Conservation (phyloP, 2,329 filamentous ascomycete genomes). For the Dothistroma septosporum region DNA sequence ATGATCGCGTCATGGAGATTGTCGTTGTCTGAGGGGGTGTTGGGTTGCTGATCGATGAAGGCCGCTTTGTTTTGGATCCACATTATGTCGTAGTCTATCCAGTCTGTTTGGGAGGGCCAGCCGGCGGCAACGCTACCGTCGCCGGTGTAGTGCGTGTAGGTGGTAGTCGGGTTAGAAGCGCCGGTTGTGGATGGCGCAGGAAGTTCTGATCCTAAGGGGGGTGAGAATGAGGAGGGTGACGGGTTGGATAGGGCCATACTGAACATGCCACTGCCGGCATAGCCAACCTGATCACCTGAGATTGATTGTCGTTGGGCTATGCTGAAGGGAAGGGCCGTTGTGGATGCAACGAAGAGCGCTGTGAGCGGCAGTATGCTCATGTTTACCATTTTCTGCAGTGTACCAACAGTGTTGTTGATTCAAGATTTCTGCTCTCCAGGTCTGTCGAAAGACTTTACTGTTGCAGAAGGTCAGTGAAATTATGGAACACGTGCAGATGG, state of each 20-base stretch:
- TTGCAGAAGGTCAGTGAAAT: background rate
- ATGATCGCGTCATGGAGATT: constrained; percentile 39
- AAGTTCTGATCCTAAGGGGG: background rate
- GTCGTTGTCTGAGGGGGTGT: constrained; percentile 31
- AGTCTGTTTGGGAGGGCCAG: constrained; percentile 8
- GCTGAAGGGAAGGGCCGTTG: background rate
- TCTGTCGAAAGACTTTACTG: background rate
- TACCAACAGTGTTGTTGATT: background rate
- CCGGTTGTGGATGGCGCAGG: background rate
- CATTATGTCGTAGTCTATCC: constrained; percentile 5
- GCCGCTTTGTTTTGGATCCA: constrained; percentile 4
- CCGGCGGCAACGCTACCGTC: constrained; percentile 4
- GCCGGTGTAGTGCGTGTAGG: constrained; percentile 10
- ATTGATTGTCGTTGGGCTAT: background rate
- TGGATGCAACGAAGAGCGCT: background rate
- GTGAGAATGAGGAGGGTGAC: background rate
- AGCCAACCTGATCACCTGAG: background rate
- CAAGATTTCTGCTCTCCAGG: background rate
- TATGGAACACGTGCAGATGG: background rate
- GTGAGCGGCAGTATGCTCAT: background rate
- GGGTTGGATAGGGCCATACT: background rate
- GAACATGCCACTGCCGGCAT: background rate
- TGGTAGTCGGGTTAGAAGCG: background rate
- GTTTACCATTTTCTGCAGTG: background rate
- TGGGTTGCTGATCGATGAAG: constrained; percentile 1